Conservation (phyloP, 345 rosid genomes). For the Eutrema yunnanense region DNA sequence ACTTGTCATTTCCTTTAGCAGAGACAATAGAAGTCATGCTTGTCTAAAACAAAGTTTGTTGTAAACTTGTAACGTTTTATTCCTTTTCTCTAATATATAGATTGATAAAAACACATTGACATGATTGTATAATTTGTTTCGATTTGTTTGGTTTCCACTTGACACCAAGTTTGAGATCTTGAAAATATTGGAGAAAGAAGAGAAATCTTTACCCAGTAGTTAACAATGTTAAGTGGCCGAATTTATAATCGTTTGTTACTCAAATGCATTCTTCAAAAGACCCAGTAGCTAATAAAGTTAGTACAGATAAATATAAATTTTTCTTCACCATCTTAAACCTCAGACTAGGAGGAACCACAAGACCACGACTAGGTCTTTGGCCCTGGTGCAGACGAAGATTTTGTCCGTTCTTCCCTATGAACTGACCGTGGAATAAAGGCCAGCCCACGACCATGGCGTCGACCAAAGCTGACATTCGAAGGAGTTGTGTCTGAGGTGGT, state of each 20-base stretch:
- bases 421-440: slow-evolving; percentile 68
- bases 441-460: slow-evolving; percentile 63
- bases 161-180: too few species aligned
- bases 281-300: neutral
- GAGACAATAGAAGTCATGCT: neutral
- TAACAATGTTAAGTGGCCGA: neutral
- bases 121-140: too few species aligned
- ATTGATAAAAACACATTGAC: too few species aligned
- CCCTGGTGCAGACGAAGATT: slow-evolving; percentile 22
- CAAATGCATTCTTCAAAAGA: neutral
- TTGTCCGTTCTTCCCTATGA: slow-evolving; percentile 39
- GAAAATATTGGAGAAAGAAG: too few species aligned
- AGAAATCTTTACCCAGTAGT: too few species aligned
- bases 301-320: neutral
- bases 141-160: too few species aligned
- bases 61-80: too few species aligned
- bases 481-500: slow-evolving; percentile 76
- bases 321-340: slow-evolving; percentile 16
- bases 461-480: slow-evolving; percentile 74
- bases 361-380: slow-evolving; percentile 26
- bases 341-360: neutral
- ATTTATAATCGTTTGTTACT: neutral
- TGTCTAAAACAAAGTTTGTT: too few species aligned
- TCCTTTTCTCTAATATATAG: too few species aligned
- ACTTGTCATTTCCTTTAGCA: neutral